Conservation (phyloP, 192 early-diverging fungal genomes). For the Entomortierella chlamydospora region DNA sequence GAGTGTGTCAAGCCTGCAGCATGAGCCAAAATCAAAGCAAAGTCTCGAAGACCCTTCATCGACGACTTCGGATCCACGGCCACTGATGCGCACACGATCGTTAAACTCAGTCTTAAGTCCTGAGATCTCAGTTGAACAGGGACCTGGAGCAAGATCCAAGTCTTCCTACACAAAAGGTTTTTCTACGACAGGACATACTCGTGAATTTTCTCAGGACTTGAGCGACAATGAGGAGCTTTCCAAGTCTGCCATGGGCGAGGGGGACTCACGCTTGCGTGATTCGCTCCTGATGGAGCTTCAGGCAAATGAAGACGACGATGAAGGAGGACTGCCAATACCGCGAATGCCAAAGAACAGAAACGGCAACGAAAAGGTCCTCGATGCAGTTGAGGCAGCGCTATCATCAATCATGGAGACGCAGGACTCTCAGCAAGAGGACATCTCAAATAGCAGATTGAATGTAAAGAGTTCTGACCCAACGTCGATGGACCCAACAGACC, state of each 20-base stretch:
- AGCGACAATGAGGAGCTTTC: constrained; percentile 6
- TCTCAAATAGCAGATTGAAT: background rate
- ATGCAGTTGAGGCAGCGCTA: constrained; percentile 66
- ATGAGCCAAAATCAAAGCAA: constrained; percentile 14
- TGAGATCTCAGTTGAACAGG: background rate
- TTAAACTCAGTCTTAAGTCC: constrained; percentile 33
- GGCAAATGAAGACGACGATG: constrained; percentile 23
- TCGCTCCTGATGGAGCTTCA: constrained; percentile 35
- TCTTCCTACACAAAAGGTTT: background rate
- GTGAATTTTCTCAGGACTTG: constrained; percentile 10
- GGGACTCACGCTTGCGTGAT: constrained; percentile 3
- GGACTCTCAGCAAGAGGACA: constrained; percentile 22
- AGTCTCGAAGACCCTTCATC: constrained; percentile 14
- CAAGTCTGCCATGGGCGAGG: background rate
- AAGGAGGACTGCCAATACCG: constrained; percentile 23
- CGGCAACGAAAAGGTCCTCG: constrained; percentile 28
- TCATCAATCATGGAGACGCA: constrained; percentile 63
- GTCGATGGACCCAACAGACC: constrained; percentile 17
- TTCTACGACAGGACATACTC: background rate
- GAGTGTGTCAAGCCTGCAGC: background rate
- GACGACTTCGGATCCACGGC: background rate
- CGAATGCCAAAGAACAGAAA: constrained; percentile 8
- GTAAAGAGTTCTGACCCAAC: background rate
- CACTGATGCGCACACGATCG: constrained; percentile 22
- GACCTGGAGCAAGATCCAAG: background rate